Evolutionary conservation across 331 rosid genomes (phyloP), one percentile per base, ranked within the genome.

Genomic region (Acacia concinna): DNA sequence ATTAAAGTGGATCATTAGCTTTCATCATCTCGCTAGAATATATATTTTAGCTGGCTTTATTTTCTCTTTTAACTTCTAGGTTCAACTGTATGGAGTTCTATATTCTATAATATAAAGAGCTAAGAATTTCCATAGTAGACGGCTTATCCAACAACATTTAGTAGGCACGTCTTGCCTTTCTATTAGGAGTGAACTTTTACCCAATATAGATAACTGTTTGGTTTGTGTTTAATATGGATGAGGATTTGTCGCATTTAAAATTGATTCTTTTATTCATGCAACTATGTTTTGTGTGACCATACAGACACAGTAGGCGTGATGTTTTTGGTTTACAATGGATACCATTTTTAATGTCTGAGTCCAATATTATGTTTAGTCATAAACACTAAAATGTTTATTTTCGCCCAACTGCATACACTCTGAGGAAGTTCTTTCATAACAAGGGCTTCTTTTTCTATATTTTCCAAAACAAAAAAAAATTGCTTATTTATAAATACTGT

Each of bases 151-250:
- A 18, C 30, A 14, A 52, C 7, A n/a, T 64, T 49, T 47, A 34
- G 49, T 4, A 0, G 27, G 3, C 47, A 23, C 28, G 21, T 68
- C 46, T 40, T n/a, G 25, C 20, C 23, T 57, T 54, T 68, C 32
- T 14, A 43, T 60, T 44, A 12, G 66, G 54, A 60, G 41, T 79
- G 83, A 17, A 63, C 28, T 52, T 38, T 35, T 82, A 25, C 76
- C 18, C 20, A 21, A 31, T 21, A 56, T 46, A 41, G 8, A 21
- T 67, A 25, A 8, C 40, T 73, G 64, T 44, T 10, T 74, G 31
- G 17, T 59, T 73, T 27, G 46, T 73, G 70, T 54, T 54, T 41
- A 17, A 46, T 34, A 73, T 34, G 51, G 52, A 77, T 47, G 20
- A 59, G 65, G 35, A 34, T 34, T 9, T 64, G 12, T 25, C 47